Base-by-base conservation (phyloP, 805 yeast species). In the Lipomyces japonicus region DNA sequence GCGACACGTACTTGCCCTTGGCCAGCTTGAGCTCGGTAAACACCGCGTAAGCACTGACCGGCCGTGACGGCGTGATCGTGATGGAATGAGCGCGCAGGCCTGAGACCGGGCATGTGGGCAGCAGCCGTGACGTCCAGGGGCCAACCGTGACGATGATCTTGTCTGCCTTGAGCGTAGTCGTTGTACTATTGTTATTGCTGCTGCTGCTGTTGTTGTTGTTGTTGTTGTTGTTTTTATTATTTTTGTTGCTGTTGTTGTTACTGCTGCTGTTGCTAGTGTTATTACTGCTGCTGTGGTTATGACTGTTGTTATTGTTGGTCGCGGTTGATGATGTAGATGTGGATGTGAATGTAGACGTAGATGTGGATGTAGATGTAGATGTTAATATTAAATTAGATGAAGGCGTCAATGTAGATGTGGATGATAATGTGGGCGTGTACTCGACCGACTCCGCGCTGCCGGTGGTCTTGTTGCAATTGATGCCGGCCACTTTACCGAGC, bases 11-110 rank as follows among this genome's bases (percentile, higher is more conserved):
- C 39, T 80, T 76, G 38, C 73, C 73, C 21, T 75, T 72, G n/a
- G 77, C 79, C n/a, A 86, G 72, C 63, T 82, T 82, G 54, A 91
- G 74, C 68, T 93, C 97, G 4, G 97, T 88, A 71, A 91, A 93
- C 36, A 93, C 82, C 4, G 97, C 97, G 66, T 81, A 88, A 2
- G 97, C 96, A 3, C 91, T 78, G n/a, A 90, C 95, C 39, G 80
- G 84, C 47, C 77, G 74, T 49, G 81, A 77, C 3, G 97, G 97
- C 39, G 86, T 79, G 47, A 93, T 78, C 0, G 96, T 89, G 63
- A 91, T 90, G 24, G 96, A 87, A 69, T 93, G 97, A 1, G 97
- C 97, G 60, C 97, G 76, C 56, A 91, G 72, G 3, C 97, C 97
- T 2, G 91, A 82, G 10, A 91, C 89, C 25, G 97, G 98, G 65